Conservation (phyloP, 2,329 filamentous ascomycete genomes). For the Stachybotrys chlorohalonatus region DNA sequence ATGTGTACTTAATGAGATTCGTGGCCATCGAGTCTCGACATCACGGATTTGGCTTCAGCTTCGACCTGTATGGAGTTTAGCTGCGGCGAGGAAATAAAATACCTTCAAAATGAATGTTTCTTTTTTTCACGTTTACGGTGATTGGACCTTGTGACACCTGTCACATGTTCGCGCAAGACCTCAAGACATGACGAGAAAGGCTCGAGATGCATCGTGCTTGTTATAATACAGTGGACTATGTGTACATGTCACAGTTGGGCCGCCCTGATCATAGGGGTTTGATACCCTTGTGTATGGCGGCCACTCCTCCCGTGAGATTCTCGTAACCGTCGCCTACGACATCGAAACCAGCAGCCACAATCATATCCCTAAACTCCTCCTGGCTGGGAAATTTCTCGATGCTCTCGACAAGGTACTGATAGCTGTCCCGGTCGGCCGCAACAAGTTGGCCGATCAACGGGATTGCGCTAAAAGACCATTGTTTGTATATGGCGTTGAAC, state of each 20-base stretch:
- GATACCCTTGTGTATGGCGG: slow-evolving; percentile 92
- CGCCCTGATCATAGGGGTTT: slow-evolving; percentile 51
- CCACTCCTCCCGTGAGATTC: slow-evolving; percentile 84
- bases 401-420: slow-evolving; percentile 97
- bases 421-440: slow-evolving; percentile 87
- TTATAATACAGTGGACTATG: background rate
- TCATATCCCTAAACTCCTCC: slow-evolving; percentile 75
- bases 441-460: slow-evolving; percentile 93
- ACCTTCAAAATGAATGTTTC: slow-evolving; percentile 5
- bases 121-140: too few species aligned
- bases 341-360: slow-evolving; percentile 73
- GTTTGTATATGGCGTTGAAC: slow-evolving; percentile 82
- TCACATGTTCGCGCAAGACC: too few species aligned
- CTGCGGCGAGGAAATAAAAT: slow-evolving; percentile 17
- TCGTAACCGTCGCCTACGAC: slow-evolving; percentile 79
- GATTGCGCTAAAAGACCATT: slow-evolving; percentile 92
- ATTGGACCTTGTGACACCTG: too few species aligned
- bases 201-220: too few species aligned
- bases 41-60: slow-evolving; percentile 20
- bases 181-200: too few species aligned
- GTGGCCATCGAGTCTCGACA: slow-evolving; percentile 15
- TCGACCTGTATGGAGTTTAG: slow-evolving; percentile 23
- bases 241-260: background rate
- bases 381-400: slow-evolving; percentile 91
- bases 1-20: slow-evolving; percentile 29